These are phyloP conservation scores for Lentithecium fluviatile DNA, from an alignment of 495 filamentous ascomycete genomes.

Conservation along the genomic window DNA sequence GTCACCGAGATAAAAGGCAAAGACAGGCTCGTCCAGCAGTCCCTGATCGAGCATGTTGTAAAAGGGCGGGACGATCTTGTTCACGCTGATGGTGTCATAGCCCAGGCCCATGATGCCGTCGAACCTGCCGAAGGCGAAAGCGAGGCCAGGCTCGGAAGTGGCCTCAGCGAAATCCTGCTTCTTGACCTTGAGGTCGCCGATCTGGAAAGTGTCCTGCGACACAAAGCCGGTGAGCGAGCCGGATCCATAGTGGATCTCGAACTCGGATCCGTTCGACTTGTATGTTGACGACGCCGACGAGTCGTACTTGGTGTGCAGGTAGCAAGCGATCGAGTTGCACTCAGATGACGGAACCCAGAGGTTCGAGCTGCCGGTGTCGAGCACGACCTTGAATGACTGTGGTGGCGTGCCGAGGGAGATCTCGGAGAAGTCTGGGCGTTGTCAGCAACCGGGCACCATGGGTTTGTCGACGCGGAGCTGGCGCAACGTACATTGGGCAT, in stretches of 20 bases:
- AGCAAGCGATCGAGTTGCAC: slow-evolving; percentile 97
- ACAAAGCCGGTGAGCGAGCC: slow-evolving; percentile 93
- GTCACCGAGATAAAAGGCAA: slow-evolving; percentile 91
- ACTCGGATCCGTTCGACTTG: slow-evolving; percentile 86
- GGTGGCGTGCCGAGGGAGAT: slow-evolving; percentile 89
- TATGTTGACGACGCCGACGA: slow-evolving; percentile 86
- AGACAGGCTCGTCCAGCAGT: slow-evolving; percentile 85
- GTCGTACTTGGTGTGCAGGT: slow-evolving; percentile 95
- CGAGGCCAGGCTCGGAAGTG: slow-evolving; percentile 88
- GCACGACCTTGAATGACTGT: slow-evolving; percentile 95
- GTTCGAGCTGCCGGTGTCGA: slow-evolving; percentile 99
- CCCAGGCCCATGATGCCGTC: slow-evolving; percentile 97
- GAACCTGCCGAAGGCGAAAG: slow-evolving; percentile 97
- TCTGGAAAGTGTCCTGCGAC: slow-evolving; percentile 78
- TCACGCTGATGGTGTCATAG: slow-evolving; percentile 93
- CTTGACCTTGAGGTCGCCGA: slow-evolving; percentile 86
- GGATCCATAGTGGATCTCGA: slow-evolving; percentile 95
- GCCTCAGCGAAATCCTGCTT: slow-evolving; percentile 94
- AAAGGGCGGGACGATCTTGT: slow-evolving; percentile 90
- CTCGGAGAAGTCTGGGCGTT: slow-evolving; percentile 82
- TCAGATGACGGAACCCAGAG: slow-evolving; percentile 92
- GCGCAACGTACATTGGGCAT: slow-evolving; percentile 83
- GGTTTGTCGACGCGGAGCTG: not conserved
- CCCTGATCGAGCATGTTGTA: slow-evolving; percentile 91
- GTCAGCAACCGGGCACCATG: slow-evolving; percentile 15